These are phyloP conservation scores for Taiwanofungus camphoratus DNA, from an alignment of 1,284 basidiomycete genomes.

Conservation along the genomic window DNA sequence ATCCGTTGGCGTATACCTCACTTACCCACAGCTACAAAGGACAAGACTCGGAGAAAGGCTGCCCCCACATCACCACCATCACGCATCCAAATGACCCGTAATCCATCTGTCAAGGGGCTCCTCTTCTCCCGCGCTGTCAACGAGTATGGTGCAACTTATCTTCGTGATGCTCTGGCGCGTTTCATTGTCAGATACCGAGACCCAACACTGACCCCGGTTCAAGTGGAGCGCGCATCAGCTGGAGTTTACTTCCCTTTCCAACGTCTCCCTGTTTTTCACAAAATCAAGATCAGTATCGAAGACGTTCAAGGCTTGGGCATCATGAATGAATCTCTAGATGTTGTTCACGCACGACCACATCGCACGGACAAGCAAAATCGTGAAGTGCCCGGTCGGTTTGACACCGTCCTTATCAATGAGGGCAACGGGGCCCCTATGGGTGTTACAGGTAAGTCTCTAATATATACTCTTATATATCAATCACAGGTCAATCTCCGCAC, in stretches of 20 bases:
- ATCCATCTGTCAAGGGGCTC: slow-evolving; percentile 17
- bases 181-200: slow-evolving; percentile 17
- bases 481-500: too few species aligned
- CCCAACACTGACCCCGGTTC: slow-evolving; percentile 1
- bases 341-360: slow-evolving; percentile 10
- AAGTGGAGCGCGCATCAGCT: slow-evolving; percentile 2
- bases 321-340: slow-evolving; percentile 5
- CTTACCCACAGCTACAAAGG: background rate
- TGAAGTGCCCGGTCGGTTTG: too few species aligned
- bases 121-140: slow-evolving; percentile 11
- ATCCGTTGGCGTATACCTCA: slow-evolving; percentile 20
- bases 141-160: slow-evolving; percentile 22
- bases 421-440: too few species aligned
- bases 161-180: slow-evolving; percentile 25
- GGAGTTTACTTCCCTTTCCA: slow-evolving; percentile 4
- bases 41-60: background rate
- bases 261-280: slow-evolving; percentile 11
- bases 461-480: too few species aligned
- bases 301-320: slow-evolving; percentile 3
- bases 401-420: too few species aligned
- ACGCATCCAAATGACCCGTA: slow-evolving; percentile 18
- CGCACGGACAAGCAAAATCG: too few species aligned
- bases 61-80: background rate
- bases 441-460: too few species aligned
- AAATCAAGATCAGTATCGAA: slow-evolving; percentile 9